A percentile compares a stretch with the other conserved stretches of the same genome.
Conservation (phyloP, 2,329 filamentous ascomycete species). For the Hypoxylon sp. region DNA sequence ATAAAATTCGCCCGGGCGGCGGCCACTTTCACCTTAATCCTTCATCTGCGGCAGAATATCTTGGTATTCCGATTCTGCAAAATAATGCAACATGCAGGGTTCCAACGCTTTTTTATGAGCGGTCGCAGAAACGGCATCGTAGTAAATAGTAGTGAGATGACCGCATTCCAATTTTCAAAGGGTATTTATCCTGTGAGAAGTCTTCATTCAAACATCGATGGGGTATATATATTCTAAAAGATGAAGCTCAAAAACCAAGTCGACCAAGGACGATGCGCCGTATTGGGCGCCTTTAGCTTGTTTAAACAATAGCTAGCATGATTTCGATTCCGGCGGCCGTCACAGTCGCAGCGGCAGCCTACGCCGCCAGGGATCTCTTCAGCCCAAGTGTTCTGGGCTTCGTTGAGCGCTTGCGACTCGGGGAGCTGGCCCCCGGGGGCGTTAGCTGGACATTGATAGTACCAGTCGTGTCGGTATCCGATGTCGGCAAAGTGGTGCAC, state of each 20-base stretch:
- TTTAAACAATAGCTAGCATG: constrained; percentile 55
- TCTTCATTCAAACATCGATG: neutral
- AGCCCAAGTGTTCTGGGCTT: constrained; percentile 47
- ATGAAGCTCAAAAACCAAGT: constrained; percentile 52
- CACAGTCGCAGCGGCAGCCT: constrained; percentile 59
- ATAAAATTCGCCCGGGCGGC: neutral
- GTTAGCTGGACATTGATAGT: constrained; percentile 56
- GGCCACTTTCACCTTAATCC: neutral
- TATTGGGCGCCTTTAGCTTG: constrained; percentile 56
- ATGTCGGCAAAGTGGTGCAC: constrained; percentile 61
- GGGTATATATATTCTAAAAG: constrained; percentile 25
- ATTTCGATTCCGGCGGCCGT: constrained; percentile 54
- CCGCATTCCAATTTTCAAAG: neutral
- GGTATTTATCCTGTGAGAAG: neutral
- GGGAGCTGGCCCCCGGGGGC: constrained; percentile 55
- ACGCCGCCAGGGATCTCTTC: constrained; percentile 55
- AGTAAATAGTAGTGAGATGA: neutral
- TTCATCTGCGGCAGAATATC: neutral
- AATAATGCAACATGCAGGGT: neutral
- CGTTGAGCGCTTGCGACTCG: constrained; percentile 51
- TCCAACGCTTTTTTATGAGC: neutral
- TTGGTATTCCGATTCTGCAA: no score
- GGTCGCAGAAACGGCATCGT: neutral
- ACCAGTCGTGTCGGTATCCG: constrained; percentile 58
- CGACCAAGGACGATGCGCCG: constrained; percentile 51